These are phyloP conservation scores for Aspergillus carbonarius DNA, from an alignment of 2,329 filamentous ascomycete species.

Conservation along the genomic window DNA sequence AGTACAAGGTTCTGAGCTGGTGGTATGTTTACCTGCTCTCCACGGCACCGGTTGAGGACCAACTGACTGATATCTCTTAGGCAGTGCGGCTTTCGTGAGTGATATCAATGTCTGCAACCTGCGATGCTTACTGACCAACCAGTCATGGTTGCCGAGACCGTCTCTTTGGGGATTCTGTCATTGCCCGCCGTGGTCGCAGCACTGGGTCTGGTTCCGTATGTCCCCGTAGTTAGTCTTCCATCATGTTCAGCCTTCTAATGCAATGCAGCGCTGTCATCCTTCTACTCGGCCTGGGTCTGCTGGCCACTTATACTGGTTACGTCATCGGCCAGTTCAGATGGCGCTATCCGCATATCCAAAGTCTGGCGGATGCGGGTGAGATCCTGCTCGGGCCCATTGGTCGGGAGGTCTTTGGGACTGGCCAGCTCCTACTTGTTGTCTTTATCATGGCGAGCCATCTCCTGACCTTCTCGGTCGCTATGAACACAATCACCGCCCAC, in stretches of 20 bases:
- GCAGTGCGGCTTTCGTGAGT: conserved; percentile 41
- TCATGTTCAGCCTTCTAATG: neutral
- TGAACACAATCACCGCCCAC: conserved; percentile 61
- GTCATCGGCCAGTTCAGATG: conserved; percentile 58
- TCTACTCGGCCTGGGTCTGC: conserved; percentile 51
- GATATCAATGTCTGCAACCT: neutral
- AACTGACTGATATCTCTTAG: conserved; percentile 17
- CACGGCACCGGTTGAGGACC: neutral
- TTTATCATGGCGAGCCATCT: conserved; percentile 69
- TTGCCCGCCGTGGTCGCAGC: conserved; percentile 53
- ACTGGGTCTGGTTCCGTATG: conserved; percentile 52
- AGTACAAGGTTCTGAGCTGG: conserved; percentile 52
- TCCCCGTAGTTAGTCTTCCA: neutral
- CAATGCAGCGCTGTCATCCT: conserved; percentile 42
- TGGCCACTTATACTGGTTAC: conserved; percentile 58
- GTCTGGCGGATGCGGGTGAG: conserved; percentile 65
- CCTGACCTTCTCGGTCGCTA: conserved; percentile 65
- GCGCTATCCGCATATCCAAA: conserved; percentile 56
- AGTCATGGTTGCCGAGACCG: conserved; percentile 58
- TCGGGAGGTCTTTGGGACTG: conserved; percentile 60
- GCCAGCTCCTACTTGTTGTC: conserved; percentile 61
- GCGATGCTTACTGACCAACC: conserved; percentile 2
- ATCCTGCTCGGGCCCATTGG: conserved; percentile 61
- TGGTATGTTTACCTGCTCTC: conserved; percentile 14
- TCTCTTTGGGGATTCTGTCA: conserved; percentile 56